Conservation (phyloP, 1,284 basidiomycete species). For the Lignosus rhinocerotis region DNA sequence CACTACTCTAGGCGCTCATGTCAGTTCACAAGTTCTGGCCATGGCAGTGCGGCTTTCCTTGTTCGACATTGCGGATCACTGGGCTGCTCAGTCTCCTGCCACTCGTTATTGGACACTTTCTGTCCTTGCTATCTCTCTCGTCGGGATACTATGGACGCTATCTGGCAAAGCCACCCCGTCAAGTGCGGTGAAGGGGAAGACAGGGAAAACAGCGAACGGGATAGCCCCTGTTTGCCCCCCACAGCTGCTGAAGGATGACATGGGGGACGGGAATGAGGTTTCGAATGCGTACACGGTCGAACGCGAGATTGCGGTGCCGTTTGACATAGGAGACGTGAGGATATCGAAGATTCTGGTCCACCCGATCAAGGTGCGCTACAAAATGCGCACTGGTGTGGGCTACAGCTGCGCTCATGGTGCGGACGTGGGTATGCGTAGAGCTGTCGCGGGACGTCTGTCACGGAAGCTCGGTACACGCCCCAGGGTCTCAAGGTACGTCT, state of each 20-base stretch:
- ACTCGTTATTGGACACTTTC: slow-evolving; percentile 14
- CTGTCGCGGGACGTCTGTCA: slow-evolving; percentile 63
- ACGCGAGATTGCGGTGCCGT: slow-evolving; percentile 19
- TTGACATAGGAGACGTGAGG: slow-evolving; percentile 38
- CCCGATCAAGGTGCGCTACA: slow-evolving; percentile 58
- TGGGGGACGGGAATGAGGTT: slow-evolving; percentile 1
- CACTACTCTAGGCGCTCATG: slow-evolving; percentile 1
- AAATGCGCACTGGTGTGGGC: slow-evolving; percentile 9
- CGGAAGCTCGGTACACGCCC: slow-evolving; percentile 52
- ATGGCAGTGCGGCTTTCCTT: slow-evolving; percentile 14
- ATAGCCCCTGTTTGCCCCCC: slow-evolving; percentile 7
- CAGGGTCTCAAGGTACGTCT: slow-evolving; percentile 64
- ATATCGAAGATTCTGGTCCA: slow-evolving; percentile 65
- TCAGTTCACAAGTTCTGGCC: neutral
- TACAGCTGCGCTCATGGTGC: slow-evolving; percentile 9
- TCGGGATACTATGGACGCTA: slow-evolving; percentile 5
- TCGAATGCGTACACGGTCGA: slow-evolving; percentile 12
- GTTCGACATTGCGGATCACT: slow-evolving; percentile 5
- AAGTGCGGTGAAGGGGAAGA: neutral
- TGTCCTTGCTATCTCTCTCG: slow-evolving; percentile 9
- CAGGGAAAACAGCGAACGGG: neutral
- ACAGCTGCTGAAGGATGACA: slow-evolving; percentile 15
- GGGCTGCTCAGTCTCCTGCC: neutral
- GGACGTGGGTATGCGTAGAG: slow-evolving; percentile 41
- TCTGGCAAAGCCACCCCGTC: neutral